Evolutionary conservation across 2,329 filamentous ascomycete genomes (phyloP).

Genomic region (Monosporascus sp.): DNA sequence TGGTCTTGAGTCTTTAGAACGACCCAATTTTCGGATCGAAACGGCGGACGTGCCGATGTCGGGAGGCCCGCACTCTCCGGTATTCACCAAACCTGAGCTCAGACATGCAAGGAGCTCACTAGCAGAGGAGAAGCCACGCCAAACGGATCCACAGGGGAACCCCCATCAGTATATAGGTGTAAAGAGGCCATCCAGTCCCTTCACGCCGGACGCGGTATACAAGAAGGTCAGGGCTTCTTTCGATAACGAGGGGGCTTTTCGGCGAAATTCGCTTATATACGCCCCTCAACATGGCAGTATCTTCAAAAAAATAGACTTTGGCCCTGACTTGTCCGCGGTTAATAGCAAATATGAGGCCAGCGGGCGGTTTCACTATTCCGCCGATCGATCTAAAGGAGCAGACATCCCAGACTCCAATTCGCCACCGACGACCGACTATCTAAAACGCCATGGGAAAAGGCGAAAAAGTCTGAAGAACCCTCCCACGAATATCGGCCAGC

Average conservation of each 20-base stretch:
- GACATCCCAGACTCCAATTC: constrained; percentile 26
- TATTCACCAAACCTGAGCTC: constrained; percentile 56
- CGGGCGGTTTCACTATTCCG: constrained; percentile 46
- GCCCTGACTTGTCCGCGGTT: constrained; percentile 45
- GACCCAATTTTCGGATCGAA: constrained; percentile 13
- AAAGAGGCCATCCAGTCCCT: constrained; percentile 52
- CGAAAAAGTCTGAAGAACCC: constrained; percentile 32
- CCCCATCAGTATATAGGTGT: constrained; percentile 24
- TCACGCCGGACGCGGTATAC: constrained; percentile 52
- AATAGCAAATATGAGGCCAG: constrained; percentile 55
- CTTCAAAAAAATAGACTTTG: constrained; percentile 51
- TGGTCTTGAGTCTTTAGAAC: constrained; percentile 10
- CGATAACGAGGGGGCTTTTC: constrained; percentile 17
- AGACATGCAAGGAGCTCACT: constrained; percentile 52
- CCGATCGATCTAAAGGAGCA: constrained; percentile 24
- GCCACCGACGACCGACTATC: constrained; percentile 42
- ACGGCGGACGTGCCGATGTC: constrained; percentile 10
- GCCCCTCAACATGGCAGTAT: constrained; percentile 36
- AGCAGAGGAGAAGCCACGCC: constrained; percentile 32
- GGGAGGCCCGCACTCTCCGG: constrained; percentile 15
- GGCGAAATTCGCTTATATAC: constrained; percentile 17
- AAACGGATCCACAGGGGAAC: constrained; percentile 21
- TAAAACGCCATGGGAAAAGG: constrained; percentile 41
- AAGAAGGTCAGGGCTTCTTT: constrained; percentile 50
- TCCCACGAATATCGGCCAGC: constrained; percentile 29